Evolutionary conservation across 805 yeast species (phyloP).

Genomic region (Cyberlindnera xishuangbannaensis): DNA sequence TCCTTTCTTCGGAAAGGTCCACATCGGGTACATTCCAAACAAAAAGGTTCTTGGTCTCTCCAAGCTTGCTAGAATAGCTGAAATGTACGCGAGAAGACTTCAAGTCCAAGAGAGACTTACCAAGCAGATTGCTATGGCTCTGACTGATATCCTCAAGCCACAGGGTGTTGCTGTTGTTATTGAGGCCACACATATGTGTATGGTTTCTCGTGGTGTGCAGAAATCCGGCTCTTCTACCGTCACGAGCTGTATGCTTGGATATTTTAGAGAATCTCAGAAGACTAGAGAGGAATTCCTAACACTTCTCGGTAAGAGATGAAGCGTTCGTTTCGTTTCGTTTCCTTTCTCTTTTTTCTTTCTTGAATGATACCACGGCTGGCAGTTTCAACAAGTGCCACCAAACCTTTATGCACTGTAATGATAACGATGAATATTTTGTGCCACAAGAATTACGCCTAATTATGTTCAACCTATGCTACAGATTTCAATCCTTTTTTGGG

Average conservation of each 20-base stretch:
- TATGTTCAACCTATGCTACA: conserved; percentile 6
- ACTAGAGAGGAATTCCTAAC: conserved; percentile 95
- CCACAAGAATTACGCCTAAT: conserved; percentile 1
- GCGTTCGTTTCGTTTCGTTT: neutral
- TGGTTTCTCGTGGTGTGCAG: conserved; percentile 97
- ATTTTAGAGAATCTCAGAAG: conserved; percentile 88
- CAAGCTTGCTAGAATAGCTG: conserved; percentile 92
- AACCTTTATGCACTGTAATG: too few species aligned
- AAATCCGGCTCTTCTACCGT: conserved; percentile 91
- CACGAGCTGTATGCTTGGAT: conserved; percentile 96
- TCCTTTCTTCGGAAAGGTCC: conserved; percentile 95
- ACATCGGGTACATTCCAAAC: conserved; percentile 96
- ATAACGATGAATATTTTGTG: too few species aligned
- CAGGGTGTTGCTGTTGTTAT: conserved; percentile 98
- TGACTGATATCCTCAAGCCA: conserved; percentile 85
- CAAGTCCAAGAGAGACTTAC: conserved; percentile 98
- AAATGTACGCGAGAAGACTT: conserved; percentile 90
- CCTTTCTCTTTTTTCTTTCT: too few species aligned
- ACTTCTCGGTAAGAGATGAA: conserved; percentile 55
- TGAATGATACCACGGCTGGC: too few species aligned
- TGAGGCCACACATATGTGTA: conserved; percentile 98
- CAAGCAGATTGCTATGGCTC: conserved; percentile 95
- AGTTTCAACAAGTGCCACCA: conserved; percentile 10
- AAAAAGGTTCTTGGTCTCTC: conserved; percentile 88
- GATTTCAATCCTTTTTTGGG: too few species aligned